Conservation (phyloP, 2,329 filamentous ascomycete species). For the Beauveria rudraprayagi region DNA sequence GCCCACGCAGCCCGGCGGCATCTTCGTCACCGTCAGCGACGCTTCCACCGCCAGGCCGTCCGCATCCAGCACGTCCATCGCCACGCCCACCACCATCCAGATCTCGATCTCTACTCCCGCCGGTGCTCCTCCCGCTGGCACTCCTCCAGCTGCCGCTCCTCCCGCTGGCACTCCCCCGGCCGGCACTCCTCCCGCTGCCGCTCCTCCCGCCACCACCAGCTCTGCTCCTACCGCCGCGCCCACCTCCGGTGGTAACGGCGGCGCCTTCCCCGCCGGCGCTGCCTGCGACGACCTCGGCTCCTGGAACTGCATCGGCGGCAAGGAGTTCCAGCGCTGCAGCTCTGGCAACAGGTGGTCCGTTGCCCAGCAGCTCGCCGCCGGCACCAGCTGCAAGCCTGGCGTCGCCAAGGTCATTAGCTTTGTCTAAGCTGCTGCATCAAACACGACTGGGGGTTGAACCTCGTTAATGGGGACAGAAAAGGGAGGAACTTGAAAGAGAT, state of each 20-base stretch:
- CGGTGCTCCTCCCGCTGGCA: constrained; percentile 15
- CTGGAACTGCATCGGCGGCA: constrained; percentile 51
- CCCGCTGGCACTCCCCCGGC: constrained; percentile 17
- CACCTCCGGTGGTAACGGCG: constrained; percentile 10
- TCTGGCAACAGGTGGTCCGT: constrained; percentile 44
- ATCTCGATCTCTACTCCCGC: constrained; percentile 1
- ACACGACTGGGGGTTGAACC: background rate
- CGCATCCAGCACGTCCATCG: background rate
- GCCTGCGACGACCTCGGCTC: constrained; percentile 44
- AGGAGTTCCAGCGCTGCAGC: constrained; percentile 55
- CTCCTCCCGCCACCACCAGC: constrained; percentile 17
- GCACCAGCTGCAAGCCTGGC: constrained; percentile 40
- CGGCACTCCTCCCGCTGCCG: background rate
- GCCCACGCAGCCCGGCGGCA: constrained; percentile 28
- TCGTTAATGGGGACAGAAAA: background rate
- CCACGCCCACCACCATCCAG: constrained; percentile 2
- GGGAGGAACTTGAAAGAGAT: background rate
- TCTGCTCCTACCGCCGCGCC: constrained; percentile 6
- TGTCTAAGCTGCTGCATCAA: background rate
- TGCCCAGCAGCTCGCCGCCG: constrained; percentile 40
- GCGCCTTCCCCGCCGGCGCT: constrained; percentile 27
- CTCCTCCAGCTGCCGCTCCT: no score
- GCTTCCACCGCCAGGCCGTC: background rate
- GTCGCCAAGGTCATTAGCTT: constrained; percentile 19
- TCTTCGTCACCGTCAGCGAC: constrained; percentile 31